Evolutionary conservation across 495 filamentous ascomycete genomes (phyloP), one percentile per base, ranked within the genome.

Genomic region (Tetracladium marchalianum): DNA sequence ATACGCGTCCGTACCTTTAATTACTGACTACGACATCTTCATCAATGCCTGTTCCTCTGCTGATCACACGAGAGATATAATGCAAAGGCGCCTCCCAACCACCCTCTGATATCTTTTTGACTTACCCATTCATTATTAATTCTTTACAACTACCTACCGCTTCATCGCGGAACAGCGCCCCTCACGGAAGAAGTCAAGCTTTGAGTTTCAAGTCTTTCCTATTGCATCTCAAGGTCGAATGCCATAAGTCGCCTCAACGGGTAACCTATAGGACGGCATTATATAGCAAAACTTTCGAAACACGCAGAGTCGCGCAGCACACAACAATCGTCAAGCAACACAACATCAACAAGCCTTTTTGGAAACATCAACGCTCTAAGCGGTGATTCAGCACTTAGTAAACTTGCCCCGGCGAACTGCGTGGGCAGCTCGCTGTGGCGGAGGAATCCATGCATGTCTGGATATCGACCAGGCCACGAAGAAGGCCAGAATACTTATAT

Each of bases 361-460:
- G 33, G 47, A 54, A 54, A 51, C 55, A 54, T 49, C 22, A 53
- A 49, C 44, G 37, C 50, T 40, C 43, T 38, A 42, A 54, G 55
- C 51, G 49, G 48, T 54, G 44, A 50, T 51, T 42, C 51, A 57
- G 45, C 47, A 52, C 45, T 42, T 57, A 51, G 31, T 51, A 42
- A 34, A 32, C 47, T 44, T 58, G 49, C 58, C 54, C 67, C 69
- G 70, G 75, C 72, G 70, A 72, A 70, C 76, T 78, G 76, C 77
- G 73, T 75, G 74, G 75, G 76, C 76, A 75, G 70, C 64, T 69
- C 72, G 77, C 75, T 82, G 76, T 80, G 79, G 79, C 76, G 75
- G 78, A 27, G 22, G 22, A 73, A 75, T 73, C 72, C 76, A 82
- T 82, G 79, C 69, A 67, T 77, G 74, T 75, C 74, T 82, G 44